Conservation (phyloP, 78 protist species). For the Dictyostelium intermedium region DNA sequence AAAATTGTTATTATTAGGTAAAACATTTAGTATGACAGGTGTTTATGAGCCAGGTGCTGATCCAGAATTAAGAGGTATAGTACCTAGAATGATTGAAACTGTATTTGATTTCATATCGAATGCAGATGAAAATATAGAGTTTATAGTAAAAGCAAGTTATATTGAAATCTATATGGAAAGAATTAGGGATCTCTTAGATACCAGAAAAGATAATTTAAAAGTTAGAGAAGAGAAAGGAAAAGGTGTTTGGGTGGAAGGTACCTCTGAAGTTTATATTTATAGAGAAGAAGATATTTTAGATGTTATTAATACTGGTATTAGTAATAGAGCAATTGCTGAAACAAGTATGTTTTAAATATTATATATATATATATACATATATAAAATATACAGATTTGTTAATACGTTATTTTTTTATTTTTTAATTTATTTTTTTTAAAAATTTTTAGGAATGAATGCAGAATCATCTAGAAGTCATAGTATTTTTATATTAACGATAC, state of each 20-base stretch:
- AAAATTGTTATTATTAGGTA: slow-evolving; percentile 85
- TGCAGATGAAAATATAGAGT: slow-evolving; percentile 70
- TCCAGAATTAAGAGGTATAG: slow-evolving; percentile 82
- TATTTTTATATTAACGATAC: slow-evolving; percentile 78
- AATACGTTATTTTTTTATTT: neutral
- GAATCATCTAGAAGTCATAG: slow-evolving; percentile 89
- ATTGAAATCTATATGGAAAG: slow-evolving; percentile 94
- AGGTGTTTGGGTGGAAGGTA: slow-evolving; percentile 85
- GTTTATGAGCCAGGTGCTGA: slow-evolving; percentile 51
- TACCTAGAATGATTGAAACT: slow-evolving; percentile 87
- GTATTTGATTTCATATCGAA: slow-evolving; percentile 80
- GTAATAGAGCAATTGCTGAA: slow-evolving; percentile 81
- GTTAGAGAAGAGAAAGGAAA: slow-evolving; percentile 80
- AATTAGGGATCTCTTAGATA: slow-evolving; percentile 89
- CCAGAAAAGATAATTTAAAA: slow-evolving; percentile 44
- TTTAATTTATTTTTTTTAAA: neutral
- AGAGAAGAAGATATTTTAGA: slow-evolving; percentile 70
- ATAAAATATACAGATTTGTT: neutral
- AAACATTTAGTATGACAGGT: slow-evolving; percentile 94
- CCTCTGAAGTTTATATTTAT: slow-evolving; percentile 42
- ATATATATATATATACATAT: neutral
- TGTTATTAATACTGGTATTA: slow-evolving; percentile 77
- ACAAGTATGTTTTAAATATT: slow-evolving; percentile 44
- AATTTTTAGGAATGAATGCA: slow-evolving; percentile 70
- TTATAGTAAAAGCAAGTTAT: slow-evolving; percentile 84